Conservation (phyloP, 1,284 basidiomycete genomes). For the Phellinidium pouzarii region DNA sequence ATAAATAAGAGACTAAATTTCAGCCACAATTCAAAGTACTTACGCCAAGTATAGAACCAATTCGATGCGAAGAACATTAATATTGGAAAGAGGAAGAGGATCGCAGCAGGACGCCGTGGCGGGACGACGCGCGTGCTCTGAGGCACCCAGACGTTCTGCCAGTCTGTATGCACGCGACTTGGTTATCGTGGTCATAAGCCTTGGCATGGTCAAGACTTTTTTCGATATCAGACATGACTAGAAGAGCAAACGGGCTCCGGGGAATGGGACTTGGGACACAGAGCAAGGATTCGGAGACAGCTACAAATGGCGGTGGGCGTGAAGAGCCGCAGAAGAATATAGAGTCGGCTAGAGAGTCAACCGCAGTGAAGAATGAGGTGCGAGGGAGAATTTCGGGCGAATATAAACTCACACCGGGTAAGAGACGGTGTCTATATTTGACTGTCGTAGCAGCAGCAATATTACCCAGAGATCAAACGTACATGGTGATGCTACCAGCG, state of each 20-base stretch:
- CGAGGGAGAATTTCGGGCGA: too few relatives aligned
- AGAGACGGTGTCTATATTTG: too few relatives aligned
- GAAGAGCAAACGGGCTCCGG: neutral
- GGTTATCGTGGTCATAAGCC: neutral
- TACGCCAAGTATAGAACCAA: constrained; percentile 34
- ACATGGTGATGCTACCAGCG: too few relatives aligned
- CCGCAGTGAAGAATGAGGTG: too few relatives aligned
- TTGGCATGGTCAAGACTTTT: neutral
- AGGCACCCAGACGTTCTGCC: neutral
- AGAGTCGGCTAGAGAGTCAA: too few relatives aligned
- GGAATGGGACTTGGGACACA: too few relatives aligned
- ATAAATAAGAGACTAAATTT: neutral
- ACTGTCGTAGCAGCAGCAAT: too few relatives aligned
- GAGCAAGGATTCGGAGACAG: too few relatives aligned
- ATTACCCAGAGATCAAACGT: too few relatives aligned
- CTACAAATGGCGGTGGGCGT: too few relatives aligned
- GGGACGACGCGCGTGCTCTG: constrained; percentile 27
- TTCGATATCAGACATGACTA: neutral
- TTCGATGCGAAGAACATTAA: constrained; percentile 35
- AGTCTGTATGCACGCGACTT: neutral
- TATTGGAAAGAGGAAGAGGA: constrained; percentile 34
- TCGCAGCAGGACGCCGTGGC: constrained; percentile 28
- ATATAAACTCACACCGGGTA: too few relatives aligned
- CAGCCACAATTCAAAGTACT: neutral
- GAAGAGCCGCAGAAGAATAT: too few relatives aligned